phyloP scores from a whole-genome alignment of 2,329 filamentous ascomycete species.

The Lojkania enalia region DNA sequence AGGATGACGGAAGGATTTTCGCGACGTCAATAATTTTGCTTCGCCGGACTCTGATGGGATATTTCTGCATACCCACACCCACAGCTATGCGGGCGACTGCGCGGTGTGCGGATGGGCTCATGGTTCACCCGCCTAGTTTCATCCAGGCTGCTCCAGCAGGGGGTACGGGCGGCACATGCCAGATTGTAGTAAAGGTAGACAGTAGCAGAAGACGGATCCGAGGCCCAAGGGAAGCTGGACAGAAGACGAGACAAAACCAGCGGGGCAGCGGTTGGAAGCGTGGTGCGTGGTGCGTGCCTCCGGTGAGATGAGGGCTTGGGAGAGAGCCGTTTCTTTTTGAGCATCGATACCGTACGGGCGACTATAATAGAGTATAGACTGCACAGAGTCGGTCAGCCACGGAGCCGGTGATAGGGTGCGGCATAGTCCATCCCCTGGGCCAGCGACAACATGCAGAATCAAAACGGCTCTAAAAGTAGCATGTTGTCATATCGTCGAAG shows the following conservation, averaged over 20 bases:
- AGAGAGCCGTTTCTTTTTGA: slow-evolving; percentile 9
- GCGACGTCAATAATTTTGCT: background rate
- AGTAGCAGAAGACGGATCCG: too few relatives aligned
- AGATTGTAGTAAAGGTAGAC: too few relatives aligned
- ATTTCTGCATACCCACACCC: too few relatives aligned
- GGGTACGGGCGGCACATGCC: background rate
- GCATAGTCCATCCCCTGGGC: slow-evolving; percentile 3
- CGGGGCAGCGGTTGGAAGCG: too few relatives aligned
- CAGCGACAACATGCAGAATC: slow-evolving; percentile 2
- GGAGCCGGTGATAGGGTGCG: slow-evolving; percentile 7
- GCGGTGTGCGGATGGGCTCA: background rate
- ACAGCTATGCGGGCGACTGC: too few relatives aligned
- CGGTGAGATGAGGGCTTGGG: background rate
- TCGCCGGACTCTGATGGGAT: too few relatives aligned
- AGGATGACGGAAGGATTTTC: slow-evolving; percentile 2
- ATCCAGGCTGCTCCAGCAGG: too few relatives aligned
- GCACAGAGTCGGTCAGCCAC: slow-evolving; percentile 16
- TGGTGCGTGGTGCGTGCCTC: background rate
- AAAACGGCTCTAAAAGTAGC: slow-evolving; percentile 34
- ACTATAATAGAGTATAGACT: too few relatives aligned
- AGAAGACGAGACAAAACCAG: too few relatives aligned
- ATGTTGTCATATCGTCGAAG: slow-evolving; percentile 36
- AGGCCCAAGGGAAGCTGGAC: too few relatives aligned
- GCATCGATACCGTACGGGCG: too few relatives aligned
- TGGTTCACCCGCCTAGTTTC: too few relatives aligned